These are phyloP conservation scores for Phytophthora melonis DNA, from an alignment of 352 stramenopile genomes.

Conservation along the genomic window DNA sequence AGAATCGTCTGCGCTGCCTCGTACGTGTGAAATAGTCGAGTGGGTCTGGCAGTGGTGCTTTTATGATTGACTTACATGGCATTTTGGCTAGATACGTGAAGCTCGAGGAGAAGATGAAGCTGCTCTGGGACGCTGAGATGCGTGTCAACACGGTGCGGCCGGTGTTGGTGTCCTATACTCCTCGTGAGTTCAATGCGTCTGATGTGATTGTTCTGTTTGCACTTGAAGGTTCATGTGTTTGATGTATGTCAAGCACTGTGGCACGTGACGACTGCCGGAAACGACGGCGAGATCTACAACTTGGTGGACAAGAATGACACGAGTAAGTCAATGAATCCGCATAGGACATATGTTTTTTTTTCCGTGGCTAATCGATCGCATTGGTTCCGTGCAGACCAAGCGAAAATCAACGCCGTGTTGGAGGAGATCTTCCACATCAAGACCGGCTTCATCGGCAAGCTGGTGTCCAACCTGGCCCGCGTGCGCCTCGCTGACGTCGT, in stretches of 20 bases:
- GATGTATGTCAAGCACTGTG: constrained; percentile 85
- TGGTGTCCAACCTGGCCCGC: constrained; percentile 85
- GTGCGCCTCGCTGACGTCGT: constrained; percentile 83
- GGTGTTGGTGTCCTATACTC: background rate
- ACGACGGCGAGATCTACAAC: constrained; percentile 79
- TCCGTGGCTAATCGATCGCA: constrained; percentile 6
- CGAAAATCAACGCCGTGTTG: constrained; percentile 79
- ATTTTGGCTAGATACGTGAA: constrained; percentile 71
- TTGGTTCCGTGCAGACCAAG: constrained; percentile 58
- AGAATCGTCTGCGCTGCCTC: constrained; percentile 85
- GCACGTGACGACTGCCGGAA: constrained; percentile 69
- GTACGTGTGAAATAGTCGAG: constrained; percentile 48
- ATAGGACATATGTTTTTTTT: too few species aligned
- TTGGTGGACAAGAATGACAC: constrained; percentile 90
- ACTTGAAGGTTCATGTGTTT: constrained; percentile 73
- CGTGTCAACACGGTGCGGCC: constrained; percentile 80
- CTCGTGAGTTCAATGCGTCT: background rate
- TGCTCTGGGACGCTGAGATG: constrained; percentile 90
- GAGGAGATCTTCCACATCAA: constrained; percentile 86
- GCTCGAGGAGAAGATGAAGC: constrained; percentile 89
- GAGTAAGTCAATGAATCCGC: constrained; percentile 47
- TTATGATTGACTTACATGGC: background rate
- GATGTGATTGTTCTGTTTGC: background rate
- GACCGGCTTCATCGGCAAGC: constrained; percentile 87
- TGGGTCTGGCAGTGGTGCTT: background rate